These are phyloP conservation scores for Russula sp. DNA, from an alignment of 768 basidiomycete genomes.

Conservation along the genomic window DNA sequence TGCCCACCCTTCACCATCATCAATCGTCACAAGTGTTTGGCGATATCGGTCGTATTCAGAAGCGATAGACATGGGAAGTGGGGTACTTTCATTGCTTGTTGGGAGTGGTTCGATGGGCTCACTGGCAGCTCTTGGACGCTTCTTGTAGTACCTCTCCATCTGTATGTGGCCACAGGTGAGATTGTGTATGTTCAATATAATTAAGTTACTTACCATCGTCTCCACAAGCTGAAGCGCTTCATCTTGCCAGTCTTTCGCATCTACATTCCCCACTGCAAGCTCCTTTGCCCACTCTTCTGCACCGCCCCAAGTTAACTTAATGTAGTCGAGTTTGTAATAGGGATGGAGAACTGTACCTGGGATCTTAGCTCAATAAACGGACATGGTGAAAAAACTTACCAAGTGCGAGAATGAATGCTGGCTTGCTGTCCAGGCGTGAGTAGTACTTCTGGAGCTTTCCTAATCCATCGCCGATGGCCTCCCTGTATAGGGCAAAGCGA, in stretches of 20 bases:
- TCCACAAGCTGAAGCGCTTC: slow-evolving; percentile 13
- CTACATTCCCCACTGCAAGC: not conserved
- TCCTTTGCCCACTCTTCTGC: slow-evolving; percentile 17
- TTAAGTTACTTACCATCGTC: slow-evolving; percentile 3
- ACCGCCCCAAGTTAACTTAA: not conserved
- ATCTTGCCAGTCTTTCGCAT: slow-evolving; percentile 18
- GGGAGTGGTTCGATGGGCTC: too few relatives aligned
- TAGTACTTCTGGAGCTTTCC: not conserved
- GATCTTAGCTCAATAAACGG: too few relatives aligned
- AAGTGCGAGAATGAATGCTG: not conserved
- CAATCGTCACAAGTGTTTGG: not conserved
- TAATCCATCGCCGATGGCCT: not conserved
- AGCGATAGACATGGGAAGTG: not conserved
- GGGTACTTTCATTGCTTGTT: too few relatives aligned
- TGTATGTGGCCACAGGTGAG: not conserved
- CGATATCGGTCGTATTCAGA: not conserved
- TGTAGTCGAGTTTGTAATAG: not conserved
- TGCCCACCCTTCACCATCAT: too few relatives aligned
- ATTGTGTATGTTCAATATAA: not conserved
- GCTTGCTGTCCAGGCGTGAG: not conserved
- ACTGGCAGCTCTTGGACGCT: too few relatives aligned
- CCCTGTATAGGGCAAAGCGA: not conserved
- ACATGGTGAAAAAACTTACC: too few relatives aligned
- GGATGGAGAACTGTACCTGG: not conserved
- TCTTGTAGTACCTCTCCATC: not conserved